Evolutionary conservation across 2,329 filamentous ascomycete genomes (phyloP).

Genomic region (Arthrobotrys megalospora): DNA sequence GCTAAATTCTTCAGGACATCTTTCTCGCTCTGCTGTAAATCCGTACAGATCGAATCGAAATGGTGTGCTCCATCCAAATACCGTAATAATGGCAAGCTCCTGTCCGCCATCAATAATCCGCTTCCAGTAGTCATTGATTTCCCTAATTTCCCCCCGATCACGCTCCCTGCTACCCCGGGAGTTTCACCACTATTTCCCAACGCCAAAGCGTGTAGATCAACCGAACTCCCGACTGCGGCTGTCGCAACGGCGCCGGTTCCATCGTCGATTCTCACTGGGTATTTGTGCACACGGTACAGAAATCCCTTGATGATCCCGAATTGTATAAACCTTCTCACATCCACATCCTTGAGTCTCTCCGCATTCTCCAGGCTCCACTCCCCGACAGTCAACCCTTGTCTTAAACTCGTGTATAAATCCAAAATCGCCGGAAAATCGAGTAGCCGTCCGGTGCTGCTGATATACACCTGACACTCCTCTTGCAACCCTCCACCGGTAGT

Average conservation of each 20-base stretch:
- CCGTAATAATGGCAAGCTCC: constrained; percentile 72
- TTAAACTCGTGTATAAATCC: constrained; percentile 87
- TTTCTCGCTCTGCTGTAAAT: constrained; percentile 78
- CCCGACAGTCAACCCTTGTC: constrained; percentile 84
- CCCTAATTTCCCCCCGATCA: constrained; percentile 64
- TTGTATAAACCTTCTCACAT: constrained; percentile 91
- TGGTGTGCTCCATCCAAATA: constrained; percentile 82
- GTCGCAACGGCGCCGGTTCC: constrained; percentile 39
- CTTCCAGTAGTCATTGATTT: constrained; percentile 63
- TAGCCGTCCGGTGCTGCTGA: constrained; percentile 70
- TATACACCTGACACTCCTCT: constrained; percentile 89
- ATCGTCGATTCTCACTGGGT: constrained; percentile 76
- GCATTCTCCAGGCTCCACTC: constrained; percentile 87
- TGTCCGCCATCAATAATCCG: constrained; percentile 66
- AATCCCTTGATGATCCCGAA: constrained; percentile 97
- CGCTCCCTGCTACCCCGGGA: constrained; percentile 58
- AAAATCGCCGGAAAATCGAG: constrained; percentile 73
- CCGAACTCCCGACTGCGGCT: constrained; percentile 35
- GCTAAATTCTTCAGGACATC: constrained; percentile 80
- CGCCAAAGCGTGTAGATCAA: constrained; percentile 40
- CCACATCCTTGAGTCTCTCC: constrained; percentile 80
- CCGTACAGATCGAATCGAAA: constrained; percentile 86
- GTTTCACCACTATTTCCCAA: constrained; percentile 11
- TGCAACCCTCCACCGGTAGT: constrained; percentile 75
- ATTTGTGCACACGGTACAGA: constrained; percentile 92